phyloP scores from a whole-genome alignment of 2,329 filamentous ascomycete genomes.

The Trichoderma atroviride region DNA sequence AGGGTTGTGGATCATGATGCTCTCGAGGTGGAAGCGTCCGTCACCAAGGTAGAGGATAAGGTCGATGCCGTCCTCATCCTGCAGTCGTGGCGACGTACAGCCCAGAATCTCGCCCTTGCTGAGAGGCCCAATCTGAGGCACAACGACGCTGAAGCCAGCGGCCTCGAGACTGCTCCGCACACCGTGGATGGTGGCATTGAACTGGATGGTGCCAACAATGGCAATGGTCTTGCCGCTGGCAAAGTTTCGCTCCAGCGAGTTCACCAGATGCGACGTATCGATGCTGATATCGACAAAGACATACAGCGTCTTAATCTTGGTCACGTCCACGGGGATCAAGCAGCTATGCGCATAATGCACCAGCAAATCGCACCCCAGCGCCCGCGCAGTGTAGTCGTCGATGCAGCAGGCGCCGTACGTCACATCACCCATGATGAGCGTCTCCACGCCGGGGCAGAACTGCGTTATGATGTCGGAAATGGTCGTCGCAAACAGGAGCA shows the following conservation, averaged over 20 bases:
- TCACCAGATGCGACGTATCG: slow-evolving; percentile 83
- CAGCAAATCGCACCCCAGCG: slow-evolving; percentile 88
- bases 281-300: slow-evolving; percentile 99
- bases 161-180: slow-evolving; percentile 75
- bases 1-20: slow-evolving; percentile 99
- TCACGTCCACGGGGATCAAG: slow-evolving; percentile 93
- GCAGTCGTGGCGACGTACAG: slow-evolving; percentile 84
- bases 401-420: slow-evolving; percentile 99
- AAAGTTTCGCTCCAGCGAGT: slow-evolving; percentile 88
- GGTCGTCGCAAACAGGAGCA: slow-evolving; percentile 93
- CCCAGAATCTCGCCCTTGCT: slow-evolving; percentile 95
- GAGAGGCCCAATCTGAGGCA: slow-evolving; percentile 89
- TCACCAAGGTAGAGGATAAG: slow-evolving; percentile 88
- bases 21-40: slow-evolving; percentile 93
- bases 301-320: slow-evolving; percentile 94
- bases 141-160: slow-evolving; percentile 80
- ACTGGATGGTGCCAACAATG: slow-evolving; percentile 95
- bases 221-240: slow-evolving; percentile 82
- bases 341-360: slow-evolving; percentile 98
- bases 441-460: slow-evolving; percentile 90
- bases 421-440: slow-evolving; percentile 98
- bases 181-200: slow-evolving; percentile 94
- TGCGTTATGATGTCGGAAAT: slow-evolving; percentile 94
- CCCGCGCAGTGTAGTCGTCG: slow-evolving; percentile 94
- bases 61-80: slow-evolving; percentile 64